Evolutionary conservation across 1,284 basidiomycete species (phyloP).

Genomic region (Boletus mariae): DNA sequence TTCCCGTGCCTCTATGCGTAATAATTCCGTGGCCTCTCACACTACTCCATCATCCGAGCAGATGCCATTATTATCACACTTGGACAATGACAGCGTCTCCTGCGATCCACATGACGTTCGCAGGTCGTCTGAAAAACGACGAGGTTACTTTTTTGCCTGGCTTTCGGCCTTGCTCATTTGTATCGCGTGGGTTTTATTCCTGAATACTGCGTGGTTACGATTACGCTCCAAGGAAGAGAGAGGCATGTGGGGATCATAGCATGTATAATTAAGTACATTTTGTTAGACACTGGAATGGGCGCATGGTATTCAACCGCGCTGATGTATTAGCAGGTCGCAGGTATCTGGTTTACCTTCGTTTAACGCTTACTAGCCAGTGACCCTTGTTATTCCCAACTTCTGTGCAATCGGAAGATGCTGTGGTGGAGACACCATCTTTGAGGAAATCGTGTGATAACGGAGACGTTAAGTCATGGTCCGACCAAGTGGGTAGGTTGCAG

Average conservation of each 20-base stretch:
- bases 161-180: conserved; percentile 46
- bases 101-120: conserved; percentile 20
- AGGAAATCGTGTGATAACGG: conserved; percentile 27
- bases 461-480: conserved; percentile 17
- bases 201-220: conserved; percentile 57
- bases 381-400: conserved; percentile 32
- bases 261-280: not conserved
- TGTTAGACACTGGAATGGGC: not conserved
- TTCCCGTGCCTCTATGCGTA: not conserved
- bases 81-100: not conserved
- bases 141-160: conserved; percentile 50
- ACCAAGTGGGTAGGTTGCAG: conserved; percentile 1
- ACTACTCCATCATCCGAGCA: conserved; percentile 7
- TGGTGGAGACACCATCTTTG: conserved; percentile 25
- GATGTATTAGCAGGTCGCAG: not conserved
- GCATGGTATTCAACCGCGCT: not conserved
- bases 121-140: conserved; percentile 39
- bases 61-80: conserved; percentile 11
- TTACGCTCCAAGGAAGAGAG: conserved; percentile 43
- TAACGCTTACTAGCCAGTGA: conserved; percentile 32
- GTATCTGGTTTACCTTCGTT: conserved; percentile 14
- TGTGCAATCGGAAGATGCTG: conserved; percentile 33
- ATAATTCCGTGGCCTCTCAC: not conserved
- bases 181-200: conserved; percentile 64
- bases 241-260: conserved; percentile 15